phyloP scores from a whole-genome alignment of 352 stramenopile genomes.

The Pythium periplocum region DNA sequence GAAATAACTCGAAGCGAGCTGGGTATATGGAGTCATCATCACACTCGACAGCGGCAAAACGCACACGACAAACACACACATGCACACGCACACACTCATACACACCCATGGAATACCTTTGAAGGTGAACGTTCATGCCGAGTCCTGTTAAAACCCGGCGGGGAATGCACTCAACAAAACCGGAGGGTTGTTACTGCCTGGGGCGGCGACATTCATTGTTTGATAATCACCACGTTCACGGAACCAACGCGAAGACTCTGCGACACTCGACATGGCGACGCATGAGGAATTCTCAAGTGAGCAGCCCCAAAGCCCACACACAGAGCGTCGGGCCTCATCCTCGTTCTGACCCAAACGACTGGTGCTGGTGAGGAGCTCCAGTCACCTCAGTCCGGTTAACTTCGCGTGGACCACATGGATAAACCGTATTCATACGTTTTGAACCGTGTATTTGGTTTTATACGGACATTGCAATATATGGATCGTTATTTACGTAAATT shows the following conservation, averaged over 20 bases:
- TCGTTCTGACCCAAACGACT: conserved; percentile 11
- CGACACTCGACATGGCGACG: too few relatives aligned
- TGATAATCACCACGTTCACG: conserved; percentile 83
- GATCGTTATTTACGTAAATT: conserved; percentile 63
- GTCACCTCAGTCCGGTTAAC: too few relatives aligned
- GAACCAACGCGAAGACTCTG: too few relatives aligned
- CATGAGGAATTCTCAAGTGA: too few relatives aligned
- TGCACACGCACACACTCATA: conserved; percentile 16
- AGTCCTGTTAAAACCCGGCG: conserved; percentile 77
- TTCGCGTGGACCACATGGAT: too few relatives aligned
- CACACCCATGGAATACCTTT: conserved; percentile 5
- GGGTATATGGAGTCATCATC: conserved; percentile 87
- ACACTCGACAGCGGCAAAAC: conserved; percentile 36
- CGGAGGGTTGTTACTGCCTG: conserved; percentile 71
- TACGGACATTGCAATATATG: too few relatives aligned
- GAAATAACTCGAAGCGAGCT: conserved; percentile 85
- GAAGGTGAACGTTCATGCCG: conserved; percentile 75
- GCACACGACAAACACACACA: conserved; percentile 13
- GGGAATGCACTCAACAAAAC: conserved; percentile 84
- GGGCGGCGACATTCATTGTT: conserved; percentile 86
- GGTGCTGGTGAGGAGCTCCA: conserved; percentile 3
- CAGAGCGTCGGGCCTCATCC: too few relatives aligned
- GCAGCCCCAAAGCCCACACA: too few relatives aligned
- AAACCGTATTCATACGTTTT: too few relatives aligned
- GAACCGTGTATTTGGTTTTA: too few relatives aligned